Percentiles rank a stretch among this genome's conserved stretches.
Evolutionary conservation across 1,284 basidiomycete species (phyloP).

Genomic region (Ceratobasidium theobromae): DNA sequence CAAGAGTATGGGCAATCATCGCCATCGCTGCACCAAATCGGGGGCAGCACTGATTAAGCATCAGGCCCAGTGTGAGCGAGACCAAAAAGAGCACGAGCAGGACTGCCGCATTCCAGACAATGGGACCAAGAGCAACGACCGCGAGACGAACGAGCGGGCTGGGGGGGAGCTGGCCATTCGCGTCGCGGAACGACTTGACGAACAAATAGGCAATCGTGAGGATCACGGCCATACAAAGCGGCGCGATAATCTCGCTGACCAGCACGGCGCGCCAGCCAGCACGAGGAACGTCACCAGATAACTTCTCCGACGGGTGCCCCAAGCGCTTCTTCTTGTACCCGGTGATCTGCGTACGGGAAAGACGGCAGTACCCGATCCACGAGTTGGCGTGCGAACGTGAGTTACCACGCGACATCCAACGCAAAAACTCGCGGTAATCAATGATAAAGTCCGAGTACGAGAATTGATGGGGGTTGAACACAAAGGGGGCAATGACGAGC

Average conservation of each 20-base stretch:
- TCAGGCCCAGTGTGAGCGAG: constrained; percentile 90
- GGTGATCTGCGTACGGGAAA: constrained; percentile 93
- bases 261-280: constrained; percentile 88
- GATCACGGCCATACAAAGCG: constrained; percentile 76
- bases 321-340: constrained; percentile 97
- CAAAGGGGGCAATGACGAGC: constrained; percentile 87
- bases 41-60: constrained; percentile 80
- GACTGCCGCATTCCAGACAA: constrained; percentile 93
- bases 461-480: constrained; percentile 98
- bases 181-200: constrained; percentile 78
- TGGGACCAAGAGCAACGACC: constrained; percentile 89
- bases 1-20: constrained; percentile 77
- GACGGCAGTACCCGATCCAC: constrained; percentile 95
- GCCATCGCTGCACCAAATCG: constrained; percentile 90
- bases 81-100: constrained; percentile 85
- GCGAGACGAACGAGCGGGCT: constrained; percentile 88
- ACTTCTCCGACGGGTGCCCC: constrained; percentile 91
- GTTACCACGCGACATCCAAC: constrained; percentile 98
- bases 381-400: constrained; percentile 95
- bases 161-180: constrained; percentile 65
- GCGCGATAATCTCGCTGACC: constrained; percentile 85
- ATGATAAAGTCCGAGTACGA: constrained; percentile 93
- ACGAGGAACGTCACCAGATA: constrained; percentile 87
- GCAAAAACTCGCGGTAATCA: constrained; percentile 93
- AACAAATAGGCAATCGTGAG: constrained; percentile 63